A percentile compares a stretch with the other conserved stretches of the same genome.
phyloP scores from a whole-genome alignment of 495 filamentous ascomycete species.

The Neurospora sp. region DNA sequence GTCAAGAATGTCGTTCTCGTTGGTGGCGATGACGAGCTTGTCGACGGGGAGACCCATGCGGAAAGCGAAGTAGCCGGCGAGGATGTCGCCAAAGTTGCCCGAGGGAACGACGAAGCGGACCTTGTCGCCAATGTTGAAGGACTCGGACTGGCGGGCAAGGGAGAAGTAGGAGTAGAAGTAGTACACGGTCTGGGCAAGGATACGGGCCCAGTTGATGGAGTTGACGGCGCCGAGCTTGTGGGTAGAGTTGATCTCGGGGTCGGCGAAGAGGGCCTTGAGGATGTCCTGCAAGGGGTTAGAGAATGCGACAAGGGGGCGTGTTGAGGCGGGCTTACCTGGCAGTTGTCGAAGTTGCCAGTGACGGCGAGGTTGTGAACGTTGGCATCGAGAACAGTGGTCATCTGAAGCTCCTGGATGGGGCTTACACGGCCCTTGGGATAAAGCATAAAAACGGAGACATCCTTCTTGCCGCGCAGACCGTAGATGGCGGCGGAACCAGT shows the following conservation, averaged over 20 bases:
- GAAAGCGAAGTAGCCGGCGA: constrained; percentile 85
- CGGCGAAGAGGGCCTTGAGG: constrained; percentile 85
- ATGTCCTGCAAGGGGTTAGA: constrained; percentile 49
- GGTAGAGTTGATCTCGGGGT: constrained; percentile 60
- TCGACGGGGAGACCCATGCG: constrained; percentile 81
- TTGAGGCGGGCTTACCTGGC: constrained; percentile 47
- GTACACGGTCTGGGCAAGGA: constrained; percentile 89
- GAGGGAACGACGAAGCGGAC: constrained; percentile 78
- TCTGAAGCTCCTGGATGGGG: constrained; percentile 86
- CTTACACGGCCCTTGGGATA: constrained; percentile 75
- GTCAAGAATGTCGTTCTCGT: constrained; percentile 84
- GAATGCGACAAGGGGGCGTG: neutral
- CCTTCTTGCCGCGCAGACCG: constrained; percentile 93
- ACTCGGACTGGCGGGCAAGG: constrained; percentile 44
- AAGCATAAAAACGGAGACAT: constrained; percentile 85
- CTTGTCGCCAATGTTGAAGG: constrained; percentile 44
- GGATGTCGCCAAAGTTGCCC: constrained; percentile 94
- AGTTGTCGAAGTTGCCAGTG: constrained; percentile 87
- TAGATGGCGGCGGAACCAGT: constrained; percentile 95
- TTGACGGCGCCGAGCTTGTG: constrained; percentile 80
- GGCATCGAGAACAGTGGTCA: constrained; percentile 78
- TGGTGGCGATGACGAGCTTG: constrained; percentile 80
- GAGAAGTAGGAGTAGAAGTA: constrained; percentile 88
- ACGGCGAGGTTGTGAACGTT: constrained; percentile 88
- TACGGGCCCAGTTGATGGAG: constrained; percentile 83